Percentiles rank a stretch among this genome's conserved stretches.
These are phyloP conservation scores for Apiosordaria backusii DNA, from an alignment of 495 filamentous ascomycete species.

Conservation along the genomic window DNA sequence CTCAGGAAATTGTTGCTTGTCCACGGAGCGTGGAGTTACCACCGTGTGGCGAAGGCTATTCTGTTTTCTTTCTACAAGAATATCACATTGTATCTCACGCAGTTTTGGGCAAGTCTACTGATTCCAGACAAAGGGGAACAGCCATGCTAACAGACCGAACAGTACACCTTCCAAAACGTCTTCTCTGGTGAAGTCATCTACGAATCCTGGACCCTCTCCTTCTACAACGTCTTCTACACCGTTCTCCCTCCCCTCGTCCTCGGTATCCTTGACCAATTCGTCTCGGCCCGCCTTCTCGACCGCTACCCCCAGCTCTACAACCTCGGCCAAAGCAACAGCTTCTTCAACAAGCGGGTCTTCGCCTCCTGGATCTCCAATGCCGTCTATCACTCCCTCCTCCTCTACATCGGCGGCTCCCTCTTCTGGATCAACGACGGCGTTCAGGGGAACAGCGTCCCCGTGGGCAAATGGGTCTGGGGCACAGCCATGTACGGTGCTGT, in stretches of 20 bases:
- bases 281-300: slow-evolving; percentile 92
- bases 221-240: slow-evolving; percentile 99
- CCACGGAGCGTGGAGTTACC: slow-evolving; percentile 96
- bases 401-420: slow-evolving; percentile 78
- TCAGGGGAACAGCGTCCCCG: slow-evolving; percentile 67
- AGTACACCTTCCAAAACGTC: slow-evolving; percentile 97
- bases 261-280: slow-evolving; percentile 97
- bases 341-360: slow-evolving; percentile 91
- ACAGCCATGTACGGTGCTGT: slow-evolving; percentile 86
- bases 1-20: slow-evolving; percentile 93
- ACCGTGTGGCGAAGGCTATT: slow-evolving; percentile 93
- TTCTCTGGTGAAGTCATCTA: slow-evolving; percentile 98
- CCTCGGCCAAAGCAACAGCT: slow-evolving; percentile 84
- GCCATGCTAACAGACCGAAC: slow-evolving; percentile 33
- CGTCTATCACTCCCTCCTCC: slow-evolving; percentile 90
- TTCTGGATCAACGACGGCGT: slow-evolving; percentile 79
- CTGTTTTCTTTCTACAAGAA: slow-evolving; percentile 99
- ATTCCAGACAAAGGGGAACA: neutral
- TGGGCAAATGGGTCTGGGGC: slow-evolving; percentile 98
- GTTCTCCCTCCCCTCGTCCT: slow-evolving; percentile 90
- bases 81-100: slow-evolving; percentile 96
- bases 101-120: slow-evolving; percentile 79
- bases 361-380: slow-evolving; percentile 89
- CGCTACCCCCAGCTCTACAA: slow-evolving; percentile 96
- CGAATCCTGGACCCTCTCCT: slow-evolving; percentile 98